These are phyloP conservation scores for Phaffomyces thermotolerans DNA, from an alignment of 805 yeast genomes.

Conservation along the genomic window DNA sequence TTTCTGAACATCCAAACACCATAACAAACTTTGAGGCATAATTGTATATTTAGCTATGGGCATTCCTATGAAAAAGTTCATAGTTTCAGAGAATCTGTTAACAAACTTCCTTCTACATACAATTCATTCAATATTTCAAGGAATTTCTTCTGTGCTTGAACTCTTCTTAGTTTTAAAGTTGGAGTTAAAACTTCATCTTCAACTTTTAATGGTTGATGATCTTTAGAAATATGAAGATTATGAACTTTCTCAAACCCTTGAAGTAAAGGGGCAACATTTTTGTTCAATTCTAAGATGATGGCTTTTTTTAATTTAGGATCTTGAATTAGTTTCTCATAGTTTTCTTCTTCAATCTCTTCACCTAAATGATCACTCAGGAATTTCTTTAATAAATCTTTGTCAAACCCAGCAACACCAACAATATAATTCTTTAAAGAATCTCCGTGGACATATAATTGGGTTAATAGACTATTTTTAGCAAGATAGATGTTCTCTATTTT, in stretches of 20 bases:
- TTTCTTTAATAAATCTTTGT: constrained; percentile 27
- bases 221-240: constrained; percentile 35
- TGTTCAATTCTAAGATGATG: constrained; percentile 34
- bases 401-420: constrained; percentile 51
- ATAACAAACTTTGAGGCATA: neutral
- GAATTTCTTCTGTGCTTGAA: constrained; percentile 37
- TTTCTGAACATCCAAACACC: neutral
- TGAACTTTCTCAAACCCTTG: constrained; percentile 61
- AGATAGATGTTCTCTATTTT: constrained; percentile 52
- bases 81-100: constrained; percentile 2
- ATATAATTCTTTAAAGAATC: constrained; percentile 44
- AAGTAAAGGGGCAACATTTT: constrained; percentile 29
- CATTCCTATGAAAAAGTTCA: neutral
- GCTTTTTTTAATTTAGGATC: constrained; percentile 19
- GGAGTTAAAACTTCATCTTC: constrained; percentile 62
- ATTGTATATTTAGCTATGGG: no score
- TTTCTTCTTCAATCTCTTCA: constrained; percentile 3
- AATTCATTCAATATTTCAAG: constrained; percentile 32
- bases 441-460: constrained; percentile 49
- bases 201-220: constrained; percentile 50
- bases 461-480: constrained; percentile 32
- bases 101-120: constrained; percentile 41
- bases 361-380: constrained; percentile 9
- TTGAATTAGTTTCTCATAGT: constrained; percentile 10
- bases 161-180: constrained; percentile 50